phyloP scores from a whole-genome alignment of 208 protist species.

The Balamuthia mandrillaris region DNA sequence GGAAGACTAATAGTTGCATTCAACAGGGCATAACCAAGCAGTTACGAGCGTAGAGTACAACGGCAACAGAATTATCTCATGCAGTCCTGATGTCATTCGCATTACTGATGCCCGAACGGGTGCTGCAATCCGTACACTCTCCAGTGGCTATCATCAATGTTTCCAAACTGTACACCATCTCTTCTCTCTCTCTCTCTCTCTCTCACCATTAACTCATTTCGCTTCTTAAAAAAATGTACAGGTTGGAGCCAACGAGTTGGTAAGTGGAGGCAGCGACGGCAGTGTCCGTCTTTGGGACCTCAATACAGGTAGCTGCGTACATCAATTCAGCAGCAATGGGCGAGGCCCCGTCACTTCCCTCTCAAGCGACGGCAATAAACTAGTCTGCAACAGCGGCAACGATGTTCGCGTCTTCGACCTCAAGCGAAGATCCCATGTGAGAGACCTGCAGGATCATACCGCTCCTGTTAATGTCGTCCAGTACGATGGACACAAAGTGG shows the following conservation, averaged over 20 bases:
- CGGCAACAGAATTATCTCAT: not conserved
- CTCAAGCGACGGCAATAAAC: not conserved
- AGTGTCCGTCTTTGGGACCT: slow-evolving; percentile 1
- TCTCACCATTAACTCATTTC: too few relatives aligned
- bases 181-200: too few relatives aligned
- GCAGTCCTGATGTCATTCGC: not conserved
- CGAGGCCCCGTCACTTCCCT: not conserved
- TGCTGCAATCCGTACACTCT: not conserved
- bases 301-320: not conserved
- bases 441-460: slow-evolving; percentile 1
- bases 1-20: too few relatives aligned
- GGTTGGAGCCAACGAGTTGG: not conserved
- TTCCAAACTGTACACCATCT: too few relatives aligned
- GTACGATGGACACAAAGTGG: not conserved
- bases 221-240: too few relatives aligned
- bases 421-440: not conserved
- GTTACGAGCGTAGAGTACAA: not conserved
- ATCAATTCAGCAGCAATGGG: not conserved
- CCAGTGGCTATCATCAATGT: too few relatives aligned
- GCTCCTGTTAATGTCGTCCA: slow-evolving; percentile 4
- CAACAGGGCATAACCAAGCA: not conserved
- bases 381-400: not conserved
- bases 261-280: not conserved
- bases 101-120: not conserved
- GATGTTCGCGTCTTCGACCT: slow-evolving; percentile 14